Evolutionary conservation across 1,284 basidiomycete genomes (phyloP).

Genomic region (Spongispora temasekensis): DNA sequence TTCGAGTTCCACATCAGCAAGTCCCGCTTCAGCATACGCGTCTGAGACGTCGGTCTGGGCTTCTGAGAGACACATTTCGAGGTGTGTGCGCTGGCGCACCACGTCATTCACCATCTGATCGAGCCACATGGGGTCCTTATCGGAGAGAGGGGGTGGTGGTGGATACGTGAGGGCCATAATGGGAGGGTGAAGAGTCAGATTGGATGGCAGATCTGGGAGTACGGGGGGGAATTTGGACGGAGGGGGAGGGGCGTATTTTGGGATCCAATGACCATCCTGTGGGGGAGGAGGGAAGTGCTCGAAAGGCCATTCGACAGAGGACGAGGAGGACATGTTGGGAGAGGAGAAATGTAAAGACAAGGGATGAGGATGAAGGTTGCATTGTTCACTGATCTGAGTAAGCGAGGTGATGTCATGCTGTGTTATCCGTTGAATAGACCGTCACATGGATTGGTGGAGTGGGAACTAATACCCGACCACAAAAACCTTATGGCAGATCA

Average conservation of each 20-base stretch:
- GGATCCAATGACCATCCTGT: constrained; percentile 25
- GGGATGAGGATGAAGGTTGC: not conserved
- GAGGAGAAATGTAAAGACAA: not conserved
- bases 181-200: constrained; percentile 21
- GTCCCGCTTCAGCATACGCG: constrained; percentile 26
- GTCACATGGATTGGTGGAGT: too few relatives aligned
- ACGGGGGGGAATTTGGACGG: constrained; percentile 22
- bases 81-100: constrained; percentile 26
- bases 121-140: constrained; percentile 29
- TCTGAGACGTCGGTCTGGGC: constrained; percentile 18
- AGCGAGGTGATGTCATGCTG: not conserved
- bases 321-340: constrained; percentile 6
- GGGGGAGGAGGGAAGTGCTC: constrained; percentile 32
- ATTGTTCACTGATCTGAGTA: not conserved
- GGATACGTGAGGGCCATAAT: constrained; percentile 30
- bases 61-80: constrained; percentile 18
- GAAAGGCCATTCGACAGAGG: constrained; percentile 25
- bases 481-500: too few relatives aligned
- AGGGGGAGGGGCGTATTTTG: constrained; percentile 17
- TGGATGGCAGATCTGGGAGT: constrained; percentile 12
- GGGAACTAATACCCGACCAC: too few relatives aligned
- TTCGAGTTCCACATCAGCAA: constrained; percentile 30
- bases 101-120: constrained; percentile 27
- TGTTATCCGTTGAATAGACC: too few relatives aligned
- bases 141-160: constrained; percentile 21